Base-by-base conservation (phyloP, 352 stramenopile genomes). In the Phytophthora tubulina region DNA sequence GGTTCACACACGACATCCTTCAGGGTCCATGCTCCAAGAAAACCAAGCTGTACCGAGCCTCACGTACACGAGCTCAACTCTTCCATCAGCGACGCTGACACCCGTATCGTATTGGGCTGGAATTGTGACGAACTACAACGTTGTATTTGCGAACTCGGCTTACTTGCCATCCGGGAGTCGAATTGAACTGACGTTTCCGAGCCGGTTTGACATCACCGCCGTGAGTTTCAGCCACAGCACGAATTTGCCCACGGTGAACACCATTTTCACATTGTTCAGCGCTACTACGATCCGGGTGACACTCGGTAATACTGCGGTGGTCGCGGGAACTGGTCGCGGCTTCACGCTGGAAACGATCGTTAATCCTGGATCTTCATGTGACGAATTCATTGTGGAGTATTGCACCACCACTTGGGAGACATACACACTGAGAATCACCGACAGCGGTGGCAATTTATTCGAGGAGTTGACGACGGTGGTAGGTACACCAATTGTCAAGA, bases 401-500 rank as follows among this genome's bases (percentile, higher is more conserved):
- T 94, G 82, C 62, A 53, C 73, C 3, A 51, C 64, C 0, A 51
- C 57, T 0, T 89, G 81, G 73, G 78, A 84, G 50, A 54, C 50
- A 6, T 91, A 90, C 66, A 70, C 69, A 7, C 63, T 91, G 13
- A 57, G 14, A 0, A 72, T 90, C 30, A 72, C 55, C 2, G 84
- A 92, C 56, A 73, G 65, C 21, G 63, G 49, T 9, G 66, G 57
- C 7, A 84, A 89, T 3, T 5, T 82, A 17, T 92, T 85, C 15
- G 81, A 90, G 45, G 32, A 74, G 31, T 73, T 73, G 10, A 70
- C 72, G 1, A 70, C 73, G 7, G 70, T 94, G 17, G 30, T 79
- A 6, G 86, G 84, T 3, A 88, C 81, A 3, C 78, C 76, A 30
- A 89, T 94, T 60, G 70, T 92, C n/a, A 92, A 91, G 68, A 90